Conservation (phyloP, 495 filamentous ascomycete species). For the Lasiosphaeria miniovina region DNA sequence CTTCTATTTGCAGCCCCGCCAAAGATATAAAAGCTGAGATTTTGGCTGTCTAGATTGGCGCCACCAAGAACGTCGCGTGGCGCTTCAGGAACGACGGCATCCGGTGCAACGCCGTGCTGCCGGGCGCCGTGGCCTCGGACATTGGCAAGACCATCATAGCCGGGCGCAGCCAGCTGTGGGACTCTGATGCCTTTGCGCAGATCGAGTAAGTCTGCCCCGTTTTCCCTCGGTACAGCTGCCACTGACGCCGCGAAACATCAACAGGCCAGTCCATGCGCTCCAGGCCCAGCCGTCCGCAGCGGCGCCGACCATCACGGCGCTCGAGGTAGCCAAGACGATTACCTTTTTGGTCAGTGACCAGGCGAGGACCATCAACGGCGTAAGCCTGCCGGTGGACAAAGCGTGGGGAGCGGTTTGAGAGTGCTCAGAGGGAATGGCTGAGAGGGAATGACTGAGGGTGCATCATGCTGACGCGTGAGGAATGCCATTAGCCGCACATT, state of each 20-base stretch:
- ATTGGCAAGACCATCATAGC: slow-evolving; percentile 21
- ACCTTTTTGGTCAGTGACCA: slow-evolving; percentile 37
- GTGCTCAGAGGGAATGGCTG: background rate
- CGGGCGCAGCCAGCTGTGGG: slow-evolving; percentile 4
- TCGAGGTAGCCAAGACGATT: slow-evolving; percentile 37
- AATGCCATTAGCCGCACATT: too few relatives aligned
- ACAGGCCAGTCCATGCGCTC: slow-evolving; percentile 31
- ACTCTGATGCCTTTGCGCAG: slow-evolving; percentile 24
- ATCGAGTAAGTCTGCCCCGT: slow-evolving; percentile 16
- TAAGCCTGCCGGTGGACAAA: slow-evolving; percentile 35
- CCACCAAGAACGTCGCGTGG: slow-evolving; percentile 46
- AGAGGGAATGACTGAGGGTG: too few relatives aligned
- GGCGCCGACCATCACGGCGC: slow-evolving; percentile 26
- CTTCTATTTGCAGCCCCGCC: background rate
- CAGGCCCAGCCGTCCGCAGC: slow-evolving; percentile 21
- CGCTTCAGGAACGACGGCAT: slow-evolving; percentile 38
- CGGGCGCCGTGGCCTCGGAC: slow-evolving; percentile 22
- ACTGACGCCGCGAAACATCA: background rate
- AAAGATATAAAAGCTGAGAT: background rate
- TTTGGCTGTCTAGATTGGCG: slow-evolving; percentile 26
- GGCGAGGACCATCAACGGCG: slow-evolving; percentile 35
- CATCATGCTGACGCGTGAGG: too few relatives aligned
- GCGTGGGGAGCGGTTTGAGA: slow-evolving; percentile 27
- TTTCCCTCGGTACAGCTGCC: background rate
- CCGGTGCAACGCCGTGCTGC: slow-evolving; percentile 26